These are phyloP conservation scores for Colletotrichum sidae DNA, from an alignment of 2,329 filamentous ascomycete species.

Conservation along the genomic window DNA sequence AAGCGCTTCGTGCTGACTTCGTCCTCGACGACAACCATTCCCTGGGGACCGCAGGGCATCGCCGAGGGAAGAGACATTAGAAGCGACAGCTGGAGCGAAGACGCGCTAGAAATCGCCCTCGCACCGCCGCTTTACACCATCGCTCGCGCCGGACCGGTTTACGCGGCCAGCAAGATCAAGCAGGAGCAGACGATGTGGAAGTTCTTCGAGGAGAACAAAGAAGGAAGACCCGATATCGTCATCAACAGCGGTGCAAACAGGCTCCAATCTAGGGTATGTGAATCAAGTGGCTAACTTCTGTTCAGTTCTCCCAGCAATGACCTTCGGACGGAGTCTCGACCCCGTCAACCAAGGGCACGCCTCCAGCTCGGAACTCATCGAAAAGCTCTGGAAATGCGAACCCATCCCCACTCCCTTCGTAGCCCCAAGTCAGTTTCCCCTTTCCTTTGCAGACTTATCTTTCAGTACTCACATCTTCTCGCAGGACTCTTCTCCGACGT, in stretches of 20 bases:
- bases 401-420: background rate
- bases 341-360: slow-evolving; percentile 36
- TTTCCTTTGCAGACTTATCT: too few relatives aligned
- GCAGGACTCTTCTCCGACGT: slow-evolving; percentile 59
- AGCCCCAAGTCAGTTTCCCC: background rate
- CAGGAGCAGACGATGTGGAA: slow-evolving; percentile 52
- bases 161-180: slow-evolving; percentile 52
- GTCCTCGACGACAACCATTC: slow-evolving; percentile 28
- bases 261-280: background rate
- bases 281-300: too few relatives aligned
- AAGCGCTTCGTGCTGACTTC: slow-evolving; percentile 45
- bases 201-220: slow-evolving; percentile 47
- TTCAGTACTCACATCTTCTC: too few relatives aligned
- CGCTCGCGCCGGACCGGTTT: slow-evolving; percentile 42
- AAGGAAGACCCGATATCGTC: slow-evolving; percentile 45
- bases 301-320: slow-evolving; percentile 43
- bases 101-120: slow-evolving; percentile 44
- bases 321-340: slow-evolving; percentile 41
- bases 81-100: slow-evolving; percentile 45
- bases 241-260: slow-evolving; percentile 40
- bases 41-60: background rate
- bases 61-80: background rate
- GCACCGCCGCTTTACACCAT: slow-evolving; percentile 43
- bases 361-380: slow-evolving; percentile 39
- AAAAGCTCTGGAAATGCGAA: slow-evolving; percentile 39